Percentiles rank a stretch among this genome's conserved stretches.
phyloP scores from a whole-genome alignment of 2,329 filamentous ascomycete species.

The Calycina herbarum region DNA sequence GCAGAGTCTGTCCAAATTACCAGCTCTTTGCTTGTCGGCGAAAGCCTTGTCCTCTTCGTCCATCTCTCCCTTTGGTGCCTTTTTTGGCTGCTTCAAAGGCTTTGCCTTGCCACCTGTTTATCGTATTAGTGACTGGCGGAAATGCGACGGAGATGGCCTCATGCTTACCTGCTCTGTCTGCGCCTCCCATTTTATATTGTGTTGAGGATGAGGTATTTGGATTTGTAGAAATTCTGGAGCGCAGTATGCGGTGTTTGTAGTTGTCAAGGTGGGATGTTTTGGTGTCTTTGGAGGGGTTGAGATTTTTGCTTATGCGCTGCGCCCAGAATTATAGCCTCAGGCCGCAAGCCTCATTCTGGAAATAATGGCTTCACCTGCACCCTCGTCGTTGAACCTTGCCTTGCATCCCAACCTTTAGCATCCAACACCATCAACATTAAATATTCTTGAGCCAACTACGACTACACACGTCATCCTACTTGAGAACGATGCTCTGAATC shows the following conservation, averaged over 20 bases:
- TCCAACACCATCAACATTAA: not conserved
- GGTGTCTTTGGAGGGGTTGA: conserved; percentile 23
- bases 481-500: conserved; percentile 35
- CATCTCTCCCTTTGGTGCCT: conserved; percentile 69
- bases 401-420: not conserved
- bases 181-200: conserved; percentile 63
- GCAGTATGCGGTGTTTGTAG: conserved; percentile 6
- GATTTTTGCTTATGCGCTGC: conserved; percentile 5
- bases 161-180: conserved; percentile 62
- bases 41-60: conserved; percentile 86
- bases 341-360: no score
- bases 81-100: conserved; percentile 88
- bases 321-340: no score
- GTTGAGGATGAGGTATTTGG: conserved; percentile 23
- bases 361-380: no score
- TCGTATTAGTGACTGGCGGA: conserved; percentile 20
- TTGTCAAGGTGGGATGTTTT: conserved; percentile 18
- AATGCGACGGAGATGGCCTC: not conserved
- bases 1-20: conserved; percentile 51
- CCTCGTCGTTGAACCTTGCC: not conserved
- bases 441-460: not conserved
- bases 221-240: conserved; percentile 3
- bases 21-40: conserved; percentile 80
- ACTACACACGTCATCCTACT: conserved; percentile 5
- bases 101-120: conserved; percentile 74